phyloP scores from a whole-genome alignment of 352 stramenopile species.

The Pythium chondricola region DNA sequence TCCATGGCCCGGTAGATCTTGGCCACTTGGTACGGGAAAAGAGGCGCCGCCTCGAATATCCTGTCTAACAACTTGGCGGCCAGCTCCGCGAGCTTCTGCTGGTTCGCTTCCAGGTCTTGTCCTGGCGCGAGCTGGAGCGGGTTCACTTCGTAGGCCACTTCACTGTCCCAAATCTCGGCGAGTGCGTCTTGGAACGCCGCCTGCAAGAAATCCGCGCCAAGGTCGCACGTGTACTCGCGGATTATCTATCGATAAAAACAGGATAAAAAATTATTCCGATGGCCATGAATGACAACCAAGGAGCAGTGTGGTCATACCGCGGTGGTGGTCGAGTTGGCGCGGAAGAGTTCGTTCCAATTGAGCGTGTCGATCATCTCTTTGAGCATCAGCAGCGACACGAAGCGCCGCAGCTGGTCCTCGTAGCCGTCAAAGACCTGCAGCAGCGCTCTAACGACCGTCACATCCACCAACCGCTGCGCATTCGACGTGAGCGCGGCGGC shows the following conservation, averaged over 20 bases:
- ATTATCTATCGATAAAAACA: constrained; percentile 30
- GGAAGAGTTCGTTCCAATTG: constrained; percentile 82
- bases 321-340: constrained; percentile 68
- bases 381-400: constrained; percentile 66
- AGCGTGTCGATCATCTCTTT: constrained; percentile 70
- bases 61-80: constrained; percentile 41
- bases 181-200: constrained; percentile 45
- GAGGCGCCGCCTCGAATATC: constrained; percentile 36
- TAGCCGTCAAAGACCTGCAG: constrained; percentile 68
- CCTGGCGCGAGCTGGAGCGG: constrained; percentile 31
- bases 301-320: no score
- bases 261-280: constrained; percentile 2
- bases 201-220: constrained; percentile 62
- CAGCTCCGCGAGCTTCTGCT: constrained; percentile 41
- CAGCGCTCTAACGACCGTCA: constrained; percentile 57
- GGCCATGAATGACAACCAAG: no score
- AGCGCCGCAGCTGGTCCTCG: constrained; percentile 66
- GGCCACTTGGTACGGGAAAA: constrained; percentile 73
- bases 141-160: constrained; percentile 62
- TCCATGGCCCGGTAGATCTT: constrained; percentile 75
- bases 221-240: constrained; percentile 70
- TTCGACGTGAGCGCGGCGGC: constrained; percentile 47
- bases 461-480: constrained; percentile 24
- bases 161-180: constrained; percentile 37
- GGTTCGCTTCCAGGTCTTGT: constrained; percentile 46